phyloP scores from a whole-genome alignment of 2,329 filamentous ascomycete species.

The Pseudocercospora eumusae region DNA sequence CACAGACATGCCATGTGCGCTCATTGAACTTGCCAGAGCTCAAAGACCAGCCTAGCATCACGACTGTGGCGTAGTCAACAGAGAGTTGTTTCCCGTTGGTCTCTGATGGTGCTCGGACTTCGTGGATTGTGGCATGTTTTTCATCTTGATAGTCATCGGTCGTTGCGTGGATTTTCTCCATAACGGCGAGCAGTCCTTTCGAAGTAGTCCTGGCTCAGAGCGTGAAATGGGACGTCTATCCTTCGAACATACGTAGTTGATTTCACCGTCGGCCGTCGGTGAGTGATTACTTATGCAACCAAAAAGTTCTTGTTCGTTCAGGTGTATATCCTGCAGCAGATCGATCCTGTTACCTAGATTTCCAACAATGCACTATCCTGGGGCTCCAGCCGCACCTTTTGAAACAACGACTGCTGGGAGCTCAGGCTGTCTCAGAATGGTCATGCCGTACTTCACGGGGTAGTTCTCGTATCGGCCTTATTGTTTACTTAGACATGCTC shows the following conservation, averaged over 20 bases:
- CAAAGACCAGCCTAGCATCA: background rate
- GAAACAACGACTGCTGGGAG: background rate
- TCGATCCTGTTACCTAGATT: background rate
- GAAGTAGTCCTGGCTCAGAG: too few species aligned
- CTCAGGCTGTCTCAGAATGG: background rate
- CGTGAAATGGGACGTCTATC: too few species aligned
- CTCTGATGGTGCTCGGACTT: background rate
- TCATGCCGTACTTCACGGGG: background rate
- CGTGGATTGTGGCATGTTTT: background rate
- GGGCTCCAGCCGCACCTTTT: background rate
- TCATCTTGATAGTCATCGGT: background rate
- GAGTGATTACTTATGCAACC: background rate
- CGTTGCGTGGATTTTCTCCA: background rate
- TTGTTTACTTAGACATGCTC: background rate
- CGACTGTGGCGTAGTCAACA: slow-evolving; percentile 4
- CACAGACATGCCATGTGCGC: background rate
- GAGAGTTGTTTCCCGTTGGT: background rate
- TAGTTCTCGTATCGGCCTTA: background rate
- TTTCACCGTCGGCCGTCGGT: too few species aligned
- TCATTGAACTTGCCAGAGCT: slow-evolving; percentile 3
- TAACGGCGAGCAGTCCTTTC: background rate
- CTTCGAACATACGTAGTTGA: too few species aligned
- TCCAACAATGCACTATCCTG: background rate
- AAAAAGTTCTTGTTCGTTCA: background rate
- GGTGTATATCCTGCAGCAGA: background rate